phyloP scores from a whole-genome alignment of 495 filamentous ascomycete genomes.

The Elasticomyces elasticus region DNA sequence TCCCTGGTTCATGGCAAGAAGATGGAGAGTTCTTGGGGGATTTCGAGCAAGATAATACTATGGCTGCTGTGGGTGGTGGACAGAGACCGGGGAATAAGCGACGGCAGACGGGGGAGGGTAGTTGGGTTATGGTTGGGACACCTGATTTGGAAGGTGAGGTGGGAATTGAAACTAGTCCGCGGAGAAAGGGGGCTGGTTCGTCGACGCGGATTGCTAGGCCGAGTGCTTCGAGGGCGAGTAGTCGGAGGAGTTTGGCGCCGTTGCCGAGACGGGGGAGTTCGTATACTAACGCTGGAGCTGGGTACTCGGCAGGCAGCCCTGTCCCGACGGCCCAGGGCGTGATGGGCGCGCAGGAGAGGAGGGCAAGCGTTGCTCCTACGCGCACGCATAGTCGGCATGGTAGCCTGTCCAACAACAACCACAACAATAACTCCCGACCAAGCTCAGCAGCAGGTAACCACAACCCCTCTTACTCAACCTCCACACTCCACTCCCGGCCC shows the following conservation, averaged over 20 bases:
- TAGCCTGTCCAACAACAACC: neutral
- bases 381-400: neutral
- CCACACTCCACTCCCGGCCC: too few relatives aligned
- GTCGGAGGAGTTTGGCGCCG: conserved; percentile 25
- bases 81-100: conserved; percentile 35
- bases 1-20: conserved; percentile 39
- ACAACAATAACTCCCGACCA: neutral
- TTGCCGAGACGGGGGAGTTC: conserved; percentile 31
- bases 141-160: too few relatives aligned
- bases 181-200: conserved; percentile 11
- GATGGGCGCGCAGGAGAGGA: neutral
- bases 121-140: conserved; percentile 66
- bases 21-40: conserved; percentile 26
- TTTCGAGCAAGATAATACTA: conserved; percentile 21
- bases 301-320: conserved; percentile 22
- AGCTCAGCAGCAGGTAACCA: too few relatives aligned
- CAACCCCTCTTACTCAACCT: too few relatives aligned
- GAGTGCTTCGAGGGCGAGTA: conserved; percentile 4
- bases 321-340: neutral
- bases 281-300: conserved; percentile 36
- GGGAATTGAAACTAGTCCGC: conserved; percentile 24
- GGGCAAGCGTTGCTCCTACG: conserved; percentile 13
- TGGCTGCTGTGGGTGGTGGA: conserved; percentile 20
- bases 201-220: conserved; percentile 5
- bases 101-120: conserved; percentile 45